Evolutionary conservation across 345 rosid genomes (phyloP), one percentile per base, ranked within the genome.

Genomic region (Populus alba): DNA sequence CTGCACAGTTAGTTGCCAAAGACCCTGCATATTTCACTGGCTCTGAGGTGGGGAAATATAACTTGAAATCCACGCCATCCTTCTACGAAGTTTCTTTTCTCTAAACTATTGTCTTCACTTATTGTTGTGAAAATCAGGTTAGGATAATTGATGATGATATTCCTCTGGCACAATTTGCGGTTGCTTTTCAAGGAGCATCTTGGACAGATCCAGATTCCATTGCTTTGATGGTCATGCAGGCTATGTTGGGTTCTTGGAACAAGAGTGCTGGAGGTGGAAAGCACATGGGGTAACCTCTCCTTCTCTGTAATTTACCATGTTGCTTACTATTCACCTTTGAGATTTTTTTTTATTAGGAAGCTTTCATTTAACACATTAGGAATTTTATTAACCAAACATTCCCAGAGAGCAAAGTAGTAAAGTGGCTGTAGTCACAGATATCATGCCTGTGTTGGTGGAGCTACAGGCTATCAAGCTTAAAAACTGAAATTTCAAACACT

Each of bases 121-220:
- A 45, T 31, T 49, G 38, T 37, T 49, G 59, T 67, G 65, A 17
- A 49, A 39, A 27, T 47, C 90, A 97, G 99, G 97, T 97, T 66
- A 92, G 99, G 82, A 91, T 97, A 79, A 87, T 92, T 78, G 91
- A 97, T 82, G 99, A 97, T 63, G 97, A 97, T 83, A 71, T 86
- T 77, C 99, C 99, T 86, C 83, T 97, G 76, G 99, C 99, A 41
- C 99, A 97, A 91, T 94, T 97, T 83, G 98, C 94, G 17, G 94
- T 97, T 66, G 98, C 99, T 83, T 97, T 92, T 80, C 91, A 86
- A 63, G 99, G 99, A 85, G 97, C 99, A 74, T 87, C 99, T 61
- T 97, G 99, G 99, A 91, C 94, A 11, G 99, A 97, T 83, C 98
- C 99, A 77, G 99, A 97, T 88, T 94, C 99, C 45, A 84, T 92